phyloP scores from a whole-genome alignment of 2,329 filamentous ascomycete genomes.

The Daldinia sp. region DNA sequence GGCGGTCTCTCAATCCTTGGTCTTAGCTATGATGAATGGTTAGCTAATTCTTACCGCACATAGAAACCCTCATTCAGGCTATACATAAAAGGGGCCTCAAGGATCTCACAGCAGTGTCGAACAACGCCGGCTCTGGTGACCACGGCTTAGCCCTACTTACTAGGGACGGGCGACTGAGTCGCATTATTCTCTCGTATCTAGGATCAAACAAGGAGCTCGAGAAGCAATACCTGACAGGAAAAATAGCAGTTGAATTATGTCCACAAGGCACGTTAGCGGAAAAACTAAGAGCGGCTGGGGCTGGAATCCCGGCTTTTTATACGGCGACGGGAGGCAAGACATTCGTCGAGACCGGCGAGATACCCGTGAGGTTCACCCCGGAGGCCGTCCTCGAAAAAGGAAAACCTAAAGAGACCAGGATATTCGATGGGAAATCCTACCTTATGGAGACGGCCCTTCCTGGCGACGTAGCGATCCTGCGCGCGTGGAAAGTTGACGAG shows the following conservation, averaged over 20 bases:
- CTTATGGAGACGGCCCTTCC: slow-evolving; percentile 80
- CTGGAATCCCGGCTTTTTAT: slow-evolving; percentile 82
- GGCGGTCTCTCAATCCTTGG: neutral
- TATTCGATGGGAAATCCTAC: slow-evolving; percentile 76
- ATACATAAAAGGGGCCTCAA: slow-evolving; percentile 68
- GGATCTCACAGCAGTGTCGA: slow-evolving; percentile 78
- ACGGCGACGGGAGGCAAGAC: slow-evolving; percentile 77
- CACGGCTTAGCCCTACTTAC: slow-evolving; percentile 74
- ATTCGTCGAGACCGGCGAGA: slow-evolving; percentile 72
- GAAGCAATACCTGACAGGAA: slow-evolving; percentile 76
- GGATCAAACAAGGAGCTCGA: slow-evolving; percentile 81
- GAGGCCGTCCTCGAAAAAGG: slow-evolving; percentile 71
- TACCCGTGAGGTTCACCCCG: slow-evolving; percentile 68
- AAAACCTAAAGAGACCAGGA: slow-evolving; percentile 71
- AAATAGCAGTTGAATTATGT: slow-evolving; percentile 78
- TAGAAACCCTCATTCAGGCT: slow-evolving; percentile 76
- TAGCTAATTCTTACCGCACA: slow-evolving; percentile 13
- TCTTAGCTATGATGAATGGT: neutral
- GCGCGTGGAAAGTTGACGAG: slow-evolving; percentile 79
- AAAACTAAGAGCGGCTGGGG: slow-evolving; percentile 75
- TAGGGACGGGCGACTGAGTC: slow-evolving; percentile 72
- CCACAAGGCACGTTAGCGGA: slow-evolving; percentile 80
- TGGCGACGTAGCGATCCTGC: slow-evolving; percentile 79
- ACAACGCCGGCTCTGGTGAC: slow-evolving; percentile 78
- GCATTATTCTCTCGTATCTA: slow-evolving; percentile 78